Base-by-base conservation (phyloP, 2,329 filamentous ascomycete genomes). In the Cordyceps farinosa region DNA sequence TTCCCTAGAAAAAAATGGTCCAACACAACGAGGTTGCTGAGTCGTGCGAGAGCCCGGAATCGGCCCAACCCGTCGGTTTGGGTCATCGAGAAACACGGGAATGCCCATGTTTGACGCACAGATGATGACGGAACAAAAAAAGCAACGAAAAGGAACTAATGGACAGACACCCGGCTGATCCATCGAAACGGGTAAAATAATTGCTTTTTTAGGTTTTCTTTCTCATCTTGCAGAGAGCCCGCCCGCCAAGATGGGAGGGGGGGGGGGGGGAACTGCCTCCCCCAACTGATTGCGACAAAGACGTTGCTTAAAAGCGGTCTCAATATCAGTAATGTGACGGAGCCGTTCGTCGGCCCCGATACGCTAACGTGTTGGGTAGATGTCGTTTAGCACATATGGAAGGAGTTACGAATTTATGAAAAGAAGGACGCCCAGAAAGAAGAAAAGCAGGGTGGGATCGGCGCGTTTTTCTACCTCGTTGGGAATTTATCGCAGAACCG, bases 81-180 rank as follows among this genome's bases (percentile, higher is more conserved):
- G 34, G 45, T 44, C 22, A 42, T 51, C 17, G 57, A 60, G 57
- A 60, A 44, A 60, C 47, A 44, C 57, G 57, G 47, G 47, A 60
- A 13, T 13, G 29, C 22, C 55, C 57, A 51, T 60, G 57, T 52
- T 51, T 60, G 57, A 60, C 47, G 45, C 57, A 60, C 22, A 22
- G 13, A 59, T 11, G 30, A 59, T 17, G 8, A 40, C 8, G 11
- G 32, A 27, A 42, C 1, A 17, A 17, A 17, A 13, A 52, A 36
- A 9, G 1, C 15, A 2, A 3, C 22, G 22, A 32, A 30, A 51
- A n/a, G 29, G 45, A 52, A 61, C 40, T 29, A 32, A 53, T 4
- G 27, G 47, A n/a, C 22, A 36, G 13, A 11, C 30, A 27, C n/a
- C n/a, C 22, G 22, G 34, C 7, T 52, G 36, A 52, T 44, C 27